Percentiles rank a stretch among this genome's conserved stretches.
Conservation (phyloP, 2,329 filamentous ascomycete genomes). For the Penicillium psychrosexuale region DNA sequence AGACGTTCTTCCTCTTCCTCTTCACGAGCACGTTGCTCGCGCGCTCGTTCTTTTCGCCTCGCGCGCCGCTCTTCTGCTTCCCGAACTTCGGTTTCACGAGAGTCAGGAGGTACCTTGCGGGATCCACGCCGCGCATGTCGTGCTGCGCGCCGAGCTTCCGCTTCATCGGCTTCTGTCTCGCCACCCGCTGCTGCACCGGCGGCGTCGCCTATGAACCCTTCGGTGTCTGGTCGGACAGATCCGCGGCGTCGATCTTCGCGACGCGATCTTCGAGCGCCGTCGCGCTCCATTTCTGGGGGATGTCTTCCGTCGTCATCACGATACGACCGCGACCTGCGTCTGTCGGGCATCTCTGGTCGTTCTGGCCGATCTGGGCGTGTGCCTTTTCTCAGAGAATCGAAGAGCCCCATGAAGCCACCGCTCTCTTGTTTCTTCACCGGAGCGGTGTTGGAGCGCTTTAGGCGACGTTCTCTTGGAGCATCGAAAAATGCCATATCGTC, state of each 20-base stretch:
- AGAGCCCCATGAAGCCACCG: slow-evolving; percentile 59
- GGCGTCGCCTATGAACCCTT: slow-evolving; percentile 47
- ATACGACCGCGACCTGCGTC: slow-evolving; percentile 37
- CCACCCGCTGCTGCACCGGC: slow-evolving; percentile 31
- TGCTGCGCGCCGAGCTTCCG: slow-evolving; percentile 62
- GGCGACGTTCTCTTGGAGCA: slow-evolving; percentile 48
- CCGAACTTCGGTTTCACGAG: slow-evolving; percentile 36
- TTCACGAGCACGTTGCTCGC: slow-evolving; percentile 35
- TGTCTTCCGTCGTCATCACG: slow-evolving; percentile 36
- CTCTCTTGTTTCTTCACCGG: slow-evolving; percentile 57
- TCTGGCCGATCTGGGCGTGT: slow-evolving; percentile 15
- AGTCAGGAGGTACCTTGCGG: slow-evolving; percentile 36
- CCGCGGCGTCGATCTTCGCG: slow-evolving; percentile 39
- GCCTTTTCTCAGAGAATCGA: slow-evolving; percentile 49
- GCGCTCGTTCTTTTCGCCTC: slow-evolving; percentile 32
- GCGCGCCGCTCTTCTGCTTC: slow-evolving; percentile 37
- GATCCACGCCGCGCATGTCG: slow-evolving; percentile 55
- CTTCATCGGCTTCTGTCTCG: slow-evolving; percentile 48
- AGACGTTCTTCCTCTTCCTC: slow-evolving; percentile 45
- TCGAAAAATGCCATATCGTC: slow-evolving; percentile 55
- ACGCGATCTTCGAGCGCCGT: slow-evolving; percentile 33
- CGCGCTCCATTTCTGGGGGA: slow-evolving; percentile 37
- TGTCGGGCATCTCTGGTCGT: slow-evolving; percentile 33
- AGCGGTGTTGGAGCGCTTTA: slow-evolving; percentile 61
- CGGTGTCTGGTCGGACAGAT: slow-evolving; percentile 48